phyloP scores from a whole-genome alignment of 2,329 filamentous ascomycete genomes.

The Stemphylium lycopersici region DNA sequence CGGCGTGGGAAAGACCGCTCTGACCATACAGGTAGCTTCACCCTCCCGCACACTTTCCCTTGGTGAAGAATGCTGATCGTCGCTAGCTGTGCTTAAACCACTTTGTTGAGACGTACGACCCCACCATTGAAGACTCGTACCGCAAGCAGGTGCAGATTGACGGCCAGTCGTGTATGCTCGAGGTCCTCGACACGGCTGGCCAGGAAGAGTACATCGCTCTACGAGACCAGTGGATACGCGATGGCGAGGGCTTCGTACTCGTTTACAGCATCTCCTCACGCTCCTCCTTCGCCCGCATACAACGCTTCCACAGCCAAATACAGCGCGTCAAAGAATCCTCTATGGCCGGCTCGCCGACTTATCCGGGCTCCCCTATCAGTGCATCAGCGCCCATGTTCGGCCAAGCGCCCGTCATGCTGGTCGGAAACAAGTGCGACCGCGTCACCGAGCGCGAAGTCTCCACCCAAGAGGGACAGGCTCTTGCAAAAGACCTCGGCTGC shows the following conservation, averaged over 20 bases:
- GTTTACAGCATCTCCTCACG: constrained; percentile 99
- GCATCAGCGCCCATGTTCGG: constrained; percentile 56
- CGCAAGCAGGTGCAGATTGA: constrained; percentile 83
- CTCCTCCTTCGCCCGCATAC: constrained; percentile 92
- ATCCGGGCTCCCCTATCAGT: constrained; percentile 74
- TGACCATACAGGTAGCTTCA: constrained; percentile 81
- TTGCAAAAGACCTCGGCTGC: constrained; percentile 90
- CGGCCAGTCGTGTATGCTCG: constrained; percentile 93
- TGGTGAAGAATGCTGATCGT: constrained; percentile 20
- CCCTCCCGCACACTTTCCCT: neutral
- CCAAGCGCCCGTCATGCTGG: constrained; percentile 93
- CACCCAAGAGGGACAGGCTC: constrained; percentile 90
- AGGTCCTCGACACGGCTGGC: constrained; percentile 94
- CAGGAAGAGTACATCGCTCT: constrained; percentile 98
- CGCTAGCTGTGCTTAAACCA: constrained; percentile 89
- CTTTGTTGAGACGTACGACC: constrained; percentile 90
- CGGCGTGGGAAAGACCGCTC: constrained; percentile 90
- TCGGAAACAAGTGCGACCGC: constrained; percentile 97
- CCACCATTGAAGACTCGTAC: constrained; percentile 72
- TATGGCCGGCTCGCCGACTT: constrained; percentile 72
- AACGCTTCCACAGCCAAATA: constrained; percentile 95
- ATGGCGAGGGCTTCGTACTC: constrained; percentile 95
- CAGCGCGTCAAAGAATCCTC: constrained; percentile 95
- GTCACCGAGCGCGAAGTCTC: constrained; percentile 96
- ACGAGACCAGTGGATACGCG: constrained; percentile 97